Evolutionary conservation across 1,139 yeast genomes (phyloP).

Genomic region (Yamadazyma aaseri): DNA sequence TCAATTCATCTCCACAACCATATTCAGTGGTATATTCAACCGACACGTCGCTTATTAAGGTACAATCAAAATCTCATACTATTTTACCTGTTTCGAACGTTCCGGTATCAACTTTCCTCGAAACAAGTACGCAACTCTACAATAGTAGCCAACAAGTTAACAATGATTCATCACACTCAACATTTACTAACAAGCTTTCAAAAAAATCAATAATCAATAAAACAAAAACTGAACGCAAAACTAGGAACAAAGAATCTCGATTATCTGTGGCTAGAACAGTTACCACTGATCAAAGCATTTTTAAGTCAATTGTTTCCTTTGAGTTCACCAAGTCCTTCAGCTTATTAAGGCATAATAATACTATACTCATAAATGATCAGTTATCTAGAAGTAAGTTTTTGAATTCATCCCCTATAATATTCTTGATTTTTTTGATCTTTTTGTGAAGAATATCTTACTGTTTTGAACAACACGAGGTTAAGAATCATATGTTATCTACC

Average conservation of each 20-base stretch:
- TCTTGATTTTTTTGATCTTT: constrained; percentile 3
- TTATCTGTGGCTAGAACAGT: too few species aligned
- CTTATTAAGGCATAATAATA: constrained; percentile 6
- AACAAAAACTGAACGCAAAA: neutral
- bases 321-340: constrained; percentile 7
- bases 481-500: too few species aligned
- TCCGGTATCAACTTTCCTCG: too few species aligned
- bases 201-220: neutral
- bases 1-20: too few species aligned
- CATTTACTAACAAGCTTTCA: neutral
- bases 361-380: constrained; percentile 1
- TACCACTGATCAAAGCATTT: neutral
- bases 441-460: too few species aligned
- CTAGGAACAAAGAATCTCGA: neutral
- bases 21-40: too few species aligned
- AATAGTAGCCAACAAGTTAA: too few species aligned
- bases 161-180: neutral
- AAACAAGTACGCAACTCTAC: too few species aligned
- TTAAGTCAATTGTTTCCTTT: constrained; percentile 3
- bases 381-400: constrained; percentile 4
- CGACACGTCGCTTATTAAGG: too few species aligned
- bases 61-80: too few species aligned
- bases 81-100: too few species aligned
- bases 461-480: too few species aligned
- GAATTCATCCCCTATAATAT: constrained; percentile 5